These are phyloP conservation scores for Mesostigma viride DNA, from an alignment of 139 green algal species.

Conservation along the genomic window DNA sequence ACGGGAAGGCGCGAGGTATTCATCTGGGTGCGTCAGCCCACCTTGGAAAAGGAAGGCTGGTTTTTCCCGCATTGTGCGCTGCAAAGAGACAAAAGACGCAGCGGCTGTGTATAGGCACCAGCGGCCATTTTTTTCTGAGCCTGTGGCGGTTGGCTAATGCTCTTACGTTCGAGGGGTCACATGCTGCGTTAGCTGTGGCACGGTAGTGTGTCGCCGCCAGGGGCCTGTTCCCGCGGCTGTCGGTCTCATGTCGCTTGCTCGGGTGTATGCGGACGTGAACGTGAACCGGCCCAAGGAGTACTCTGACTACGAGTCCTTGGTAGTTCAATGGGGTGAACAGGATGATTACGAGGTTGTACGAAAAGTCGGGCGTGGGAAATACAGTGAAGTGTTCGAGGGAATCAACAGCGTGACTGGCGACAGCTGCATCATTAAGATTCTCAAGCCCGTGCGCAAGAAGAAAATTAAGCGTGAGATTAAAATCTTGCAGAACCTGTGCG, in stretches of 20 bases:
- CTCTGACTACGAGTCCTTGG: constrained; percentile 88
- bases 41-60: too few species aligned
- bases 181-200: too few species aligned
- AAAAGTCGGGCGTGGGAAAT: constrained; percentile 95
- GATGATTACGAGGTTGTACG: constrained; percentile 93
- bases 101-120: too few species aligned
- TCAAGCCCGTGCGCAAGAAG: constrained; percentile 99
- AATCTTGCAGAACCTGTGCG: constrained; percentile 91
- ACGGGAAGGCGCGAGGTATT: too few species aligned
- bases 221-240: too few species aligned
- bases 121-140: too few species aligned
- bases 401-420: constrained; percentile 57
- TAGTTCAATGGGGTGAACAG: constrained; percentile 62
- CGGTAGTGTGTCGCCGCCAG: too few species aligned
- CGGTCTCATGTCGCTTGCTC: constrained; percentile 34
- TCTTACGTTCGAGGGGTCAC: too few species aligned
- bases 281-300: constrained; percentile 68
- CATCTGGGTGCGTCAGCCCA: too few species aligned
- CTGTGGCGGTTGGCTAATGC: too few species aligned
- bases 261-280: constrained; percentile 76
- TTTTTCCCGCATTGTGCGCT: too few species aligned
- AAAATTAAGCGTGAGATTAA: constrained; percentile 98
- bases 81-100: too few species aligned
- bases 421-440: constrained; percentile 91
- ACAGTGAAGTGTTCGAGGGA: constrained; percentile 98